phyloP scores from a whole-genome alignment of 2,329 filamentous ascomycete genomes.

The Penicillium sp. region DNA sequence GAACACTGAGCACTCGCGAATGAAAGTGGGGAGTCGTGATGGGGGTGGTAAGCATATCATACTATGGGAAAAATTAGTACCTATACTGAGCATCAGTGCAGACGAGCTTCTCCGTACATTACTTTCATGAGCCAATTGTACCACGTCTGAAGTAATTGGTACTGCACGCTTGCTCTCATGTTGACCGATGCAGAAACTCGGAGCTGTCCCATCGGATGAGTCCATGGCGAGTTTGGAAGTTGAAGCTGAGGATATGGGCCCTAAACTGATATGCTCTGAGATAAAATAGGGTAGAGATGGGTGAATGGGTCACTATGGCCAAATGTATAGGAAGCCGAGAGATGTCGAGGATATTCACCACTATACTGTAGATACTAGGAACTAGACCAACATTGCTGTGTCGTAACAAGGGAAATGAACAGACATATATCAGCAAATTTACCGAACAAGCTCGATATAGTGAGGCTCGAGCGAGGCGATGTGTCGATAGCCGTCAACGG shows the following conservation, averaged over 20 bases:
- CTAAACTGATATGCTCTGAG: background rate
- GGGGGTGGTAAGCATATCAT: slow-evolving; percentile 68
- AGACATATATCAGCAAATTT: background rate
- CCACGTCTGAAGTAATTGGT: slow-evolving; percentile 55
- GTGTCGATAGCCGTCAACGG: background rate
- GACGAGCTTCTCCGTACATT: slow-evolving; percentile 47
- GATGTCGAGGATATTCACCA: background rate
- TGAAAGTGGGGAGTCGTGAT: slow-evolving; percentile 67
- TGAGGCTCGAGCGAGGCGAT: background rate
- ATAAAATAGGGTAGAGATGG: background rate
- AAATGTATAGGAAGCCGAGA: background rate
- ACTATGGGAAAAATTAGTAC: slow-evolving; percentile 48
- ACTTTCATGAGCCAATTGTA: slow-evolving; percentile 62
- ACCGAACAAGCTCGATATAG: background rate
- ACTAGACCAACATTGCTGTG: slow-evolving; percentile 23
- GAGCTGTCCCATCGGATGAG: slow-evolving; percentile 41
- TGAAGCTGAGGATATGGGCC: background rate
- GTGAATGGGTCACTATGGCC: background rate
- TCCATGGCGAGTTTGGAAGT: slow-evolving; percentile 34
- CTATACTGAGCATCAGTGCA: slow-evolving; percentile 15
- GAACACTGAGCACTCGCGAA: slow-evolving; percentile 58
- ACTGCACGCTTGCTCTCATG: slow-evolving; percentile 61
- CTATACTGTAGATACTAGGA: slow-evolving; percentile 7
- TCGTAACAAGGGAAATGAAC: background rate
- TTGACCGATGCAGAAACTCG: slow-evolving; percentile 65